A percentile compares a stretch with the other conserved stretches of the same genome.
Evolutionary conservation across 2,329 filamentous ascomycete genomes (phyloP).

Genomic region (Curvularia hawaiiensis): DNA sequence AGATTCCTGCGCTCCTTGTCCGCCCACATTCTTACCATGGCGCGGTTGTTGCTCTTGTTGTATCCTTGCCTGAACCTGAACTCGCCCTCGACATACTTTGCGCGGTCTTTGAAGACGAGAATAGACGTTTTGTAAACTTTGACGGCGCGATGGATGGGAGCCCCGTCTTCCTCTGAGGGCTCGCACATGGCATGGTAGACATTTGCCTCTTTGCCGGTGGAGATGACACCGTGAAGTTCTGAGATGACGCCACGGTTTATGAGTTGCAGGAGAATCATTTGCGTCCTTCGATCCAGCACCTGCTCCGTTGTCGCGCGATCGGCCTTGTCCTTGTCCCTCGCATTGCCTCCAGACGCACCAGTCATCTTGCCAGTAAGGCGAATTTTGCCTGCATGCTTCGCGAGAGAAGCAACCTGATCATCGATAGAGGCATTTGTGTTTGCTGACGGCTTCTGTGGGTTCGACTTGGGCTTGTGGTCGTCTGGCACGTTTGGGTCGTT

Average conservation of each 20-base stretch:
- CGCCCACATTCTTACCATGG: slow-evolving; percentile 98
- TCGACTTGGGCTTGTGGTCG: slow-evolving; percentile 69
- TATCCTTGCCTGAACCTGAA: slow-evolving; percentile 89
- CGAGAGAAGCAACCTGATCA: slow-evolving; percentile 84
- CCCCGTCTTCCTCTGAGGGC: slow-evolving; percentile 52
- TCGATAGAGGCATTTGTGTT: slow-evolving; percentile 83
- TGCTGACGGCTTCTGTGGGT: slow-evolving; percentile 70
- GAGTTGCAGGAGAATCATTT: slow-evolving; percentile 95
- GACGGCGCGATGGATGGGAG: slow-evolving; percentile 77
- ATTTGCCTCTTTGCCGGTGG: slow-evolving; percentile 97
- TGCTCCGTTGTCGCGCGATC: slow-evolving; percentile 94
- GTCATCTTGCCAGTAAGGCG: slow-evolving; percentile 69
- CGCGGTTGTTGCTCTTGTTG: slow-evolving; percentile 91
- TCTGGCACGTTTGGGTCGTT: slow-evolving; percentile 58
- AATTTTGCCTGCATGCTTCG: slow-evolving; percentile 85
- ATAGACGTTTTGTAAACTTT: slow-evolving; percentile 99
- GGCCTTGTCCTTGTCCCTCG: slow-evolving; percentile 76
- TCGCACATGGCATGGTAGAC: slow-evolving; percentile 87
- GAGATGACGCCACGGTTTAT: slow-evolving; percentile 89
- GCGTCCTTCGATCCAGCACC: slow-evolving; percentile 89
- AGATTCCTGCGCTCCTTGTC: slow-evolving; percentile 98
- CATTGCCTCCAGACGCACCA: slow-evolving; percentile 53
- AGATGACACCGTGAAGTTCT: slow-evolving; percentile 93
- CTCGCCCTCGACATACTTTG: slow-evolving; percentile 94
- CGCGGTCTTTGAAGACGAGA: slow-evolving; percentile 95